Base-by-base conservation (phyloP, 1,139 yeast genomes). In the Candida sanyaensis region DNA sequence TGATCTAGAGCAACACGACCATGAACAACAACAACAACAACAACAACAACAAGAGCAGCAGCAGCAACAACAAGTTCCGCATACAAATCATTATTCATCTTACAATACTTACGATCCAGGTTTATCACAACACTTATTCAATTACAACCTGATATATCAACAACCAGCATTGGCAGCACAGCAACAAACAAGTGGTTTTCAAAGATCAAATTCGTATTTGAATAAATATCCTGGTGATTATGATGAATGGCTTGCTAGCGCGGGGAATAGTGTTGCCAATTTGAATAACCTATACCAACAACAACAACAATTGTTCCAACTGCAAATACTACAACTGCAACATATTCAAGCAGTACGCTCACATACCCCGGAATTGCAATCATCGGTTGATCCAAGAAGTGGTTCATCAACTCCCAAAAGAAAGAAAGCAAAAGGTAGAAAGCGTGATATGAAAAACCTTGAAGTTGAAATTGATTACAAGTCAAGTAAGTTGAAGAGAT, bases 381-480 rank as follows among this genome's bases (percentile, higher is more conserved):
- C 34, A 10, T 37, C 41, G 4, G n/a, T 11, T 30, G 45, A 43
- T 8, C 13, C 42, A 9, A 30, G 21, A 23, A 43, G 45, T 24
- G 50, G 47, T 1, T 41, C 43, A 26, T 38, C 49, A 6, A 38
- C 47, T 9, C 54, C 59, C 1, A 52, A 49, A 41, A 51, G 50
- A 34, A 55, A 57, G 46, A 57, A 59, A 42, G 34, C 50, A n/a
- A 53, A 55, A 43, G 48, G 56, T 4, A 41, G 51, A 27, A 49
- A 51, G 33, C 47, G 51, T 30, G 51, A 52, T 32, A 28, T 43
- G 9, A 54, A 50, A 23, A 49, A 47, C 27, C 31, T 45, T 6
- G 57, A 57, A 27, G 48, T 56, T 21, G 52, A 53, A 24, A 61
- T 69, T 42, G 72, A 68, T 49, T 68, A 68, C 51, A 57, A 59